These are phyloP conservation scores for Fomitopsis pulvina DNA, from an alignment of 768 basidiomycete genomes.

Conservation along the genomic window DNA sequence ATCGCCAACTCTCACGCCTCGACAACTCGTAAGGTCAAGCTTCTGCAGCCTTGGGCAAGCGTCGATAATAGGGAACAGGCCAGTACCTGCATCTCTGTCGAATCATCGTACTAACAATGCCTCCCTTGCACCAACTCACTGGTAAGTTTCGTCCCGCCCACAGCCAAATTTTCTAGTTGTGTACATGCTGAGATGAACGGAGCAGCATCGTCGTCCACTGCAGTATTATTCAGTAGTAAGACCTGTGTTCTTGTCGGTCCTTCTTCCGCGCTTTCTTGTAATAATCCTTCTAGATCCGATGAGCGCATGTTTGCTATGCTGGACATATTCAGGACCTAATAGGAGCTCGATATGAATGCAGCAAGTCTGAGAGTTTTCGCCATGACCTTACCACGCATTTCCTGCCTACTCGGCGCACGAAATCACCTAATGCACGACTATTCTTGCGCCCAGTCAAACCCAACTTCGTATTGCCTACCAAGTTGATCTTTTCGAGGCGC, in stretches of 20 bases:
- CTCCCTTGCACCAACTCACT: constrained; percentile 30
- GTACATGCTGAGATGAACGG: constrained; percentile 47
- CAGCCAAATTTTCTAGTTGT: constrained; percentile 39
- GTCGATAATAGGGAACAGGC: constrained; percentile 52
- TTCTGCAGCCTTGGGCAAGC: constrained; percentile 43
- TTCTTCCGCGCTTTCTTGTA: constrained; percentile 27
- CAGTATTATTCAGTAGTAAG: constrained; percentile 53
- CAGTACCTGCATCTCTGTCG: constrained; percentile 34
- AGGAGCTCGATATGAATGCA: constrained; percentile 2
- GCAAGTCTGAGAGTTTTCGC: background rate
- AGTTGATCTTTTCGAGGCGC: constrained; percentile 44
- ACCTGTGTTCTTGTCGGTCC: constrained; percentile 35
- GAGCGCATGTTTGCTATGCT: constrained; percentile 46
- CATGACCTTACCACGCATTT: constrained; percentile 44
- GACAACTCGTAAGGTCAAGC: constrained; percentile 63
- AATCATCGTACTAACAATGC: background rate
- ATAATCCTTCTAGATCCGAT: constrained; percentile 41
- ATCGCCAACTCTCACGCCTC: constrained; percentile 52
- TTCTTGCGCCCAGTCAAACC: constrained; percentile 29
- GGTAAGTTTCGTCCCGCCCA: constrained; percentile 54
- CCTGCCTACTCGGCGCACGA: constrained; percentile 49
- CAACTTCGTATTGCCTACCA: constrained; percentile 61
- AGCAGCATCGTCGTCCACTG: constrained; percentile 51
- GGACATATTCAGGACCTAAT: constrained; percentile 53
- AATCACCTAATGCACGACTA: constrained; percentile 36